Percentiles rank a stretch among this genome's conserved stretches.
Evolutionary conservation across 176 grass and related monocot species (phyloP).

Genomic region (Musa itinerans): DNA sequence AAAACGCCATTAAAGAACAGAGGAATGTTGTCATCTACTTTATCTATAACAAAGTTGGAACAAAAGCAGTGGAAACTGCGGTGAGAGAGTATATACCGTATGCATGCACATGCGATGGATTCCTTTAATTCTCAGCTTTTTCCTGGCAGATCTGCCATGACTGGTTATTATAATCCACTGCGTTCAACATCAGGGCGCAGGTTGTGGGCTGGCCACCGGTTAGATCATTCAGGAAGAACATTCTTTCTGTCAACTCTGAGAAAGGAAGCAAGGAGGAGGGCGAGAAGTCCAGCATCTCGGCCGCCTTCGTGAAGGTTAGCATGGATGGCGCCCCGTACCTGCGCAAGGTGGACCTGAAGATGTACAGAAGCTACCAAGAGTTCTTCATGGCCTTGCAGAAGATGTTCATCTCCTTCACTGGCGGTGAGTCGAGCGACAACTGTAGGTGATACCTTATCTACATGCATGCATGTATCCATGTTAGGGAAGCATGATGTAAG

Average conservation of each 20-base stretch:
- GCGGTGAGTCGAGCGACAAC: conserved; percentile 25
- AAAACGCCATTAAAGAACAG: too few relatives aligned
- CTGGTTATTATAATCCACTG: neutral
- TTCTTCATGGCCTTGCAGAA: conserved; percentile 69
- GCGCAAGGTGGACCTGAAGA: conserved; percentile 90
- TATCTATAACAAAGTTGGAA: neutral
- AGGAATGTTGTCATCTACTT: too few relatives aligned
- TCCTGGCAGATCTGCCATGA: too few relatives aligned
- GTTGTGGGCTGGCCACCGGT: conserved; percentile 71
- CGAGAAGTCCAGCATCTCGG: conserved; percentile 6
- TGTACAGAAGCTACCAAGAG: conserved; percentile 79
- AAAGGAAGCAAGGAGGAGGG: conserved; percentile 29
- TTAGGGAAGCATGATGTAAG: too few relatives aligned
- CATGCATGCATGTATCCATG: neutral
- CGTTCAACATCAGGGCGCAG: conserved; percentile 35
- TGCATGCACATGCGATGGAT: neutral
- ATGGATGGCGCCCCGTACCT: conserved; percentile 90
- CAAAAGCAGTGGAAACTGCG: neutral
- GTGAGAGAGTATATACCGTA: neutral
- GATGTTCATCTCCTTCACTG: conserved; percentile 82
- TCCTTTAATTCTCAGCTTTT: neutral
- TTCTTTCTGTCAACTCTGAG: conserved; percentile 26
- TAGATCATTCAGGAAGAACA: conserved; percentile 54
- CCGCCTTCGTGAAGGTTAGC: conserved; percentile 82
- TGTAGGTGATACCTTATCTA: neutral